Conservation (phyloP, 129 eudicot genomes). For the Helianthus tuberosus region DNA sequence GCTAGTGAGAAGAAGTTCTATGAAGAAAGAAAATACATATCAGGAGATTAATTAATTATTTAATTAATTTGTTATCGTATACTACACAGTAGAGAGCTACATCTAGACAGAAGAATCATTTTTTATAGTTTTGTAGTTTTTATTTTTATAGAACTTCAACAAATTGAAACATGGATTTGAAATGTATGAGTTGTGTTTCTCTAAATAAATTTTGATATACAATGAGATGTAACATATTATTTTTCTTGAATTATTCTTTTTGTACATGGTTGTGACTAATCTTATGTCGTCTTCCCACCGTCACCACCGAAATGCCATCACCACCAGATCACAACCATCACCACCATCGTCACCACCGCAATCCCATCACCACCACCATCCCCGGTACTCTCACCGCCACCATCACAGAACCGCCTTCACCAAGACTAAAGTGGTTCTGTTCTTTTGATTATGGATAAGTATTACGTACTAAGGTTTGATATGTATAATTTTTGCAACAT, state of each 20-base stretch:
- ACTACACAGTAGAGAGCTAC: constrained; percentile 19
- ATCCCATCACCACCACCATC: too few relatives aligned
- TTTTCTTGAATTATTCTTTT: constrained; percentile 9
- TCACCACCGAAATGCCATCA: too few relatives aligned
- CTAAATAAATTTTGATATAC: constrained; percentile 28
- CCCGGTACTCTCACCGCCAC: too few relatives aligned
- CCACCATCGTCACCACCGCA: too few relatives aligned
- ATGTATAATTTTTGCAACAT: too few relatives aligned
- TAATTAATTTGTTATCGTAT: constrained; percentile 5
- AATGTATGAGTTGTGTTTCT: constrained; percentile 7
- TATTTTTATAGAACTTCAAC: constrained; percentile 21
- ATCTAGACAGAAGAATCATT: constrained; percentile 21
- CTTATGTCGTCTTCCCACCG: too few relatives aligned
- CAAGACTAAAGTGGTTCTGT: too few relatives aligned
- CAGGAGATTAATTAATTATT: constrained; percentile 45
- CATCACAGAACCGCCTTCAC: too few relatives aligned
- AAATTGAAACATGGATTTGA: constrained; percentile 6
- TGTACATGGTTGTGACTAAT: constrained; percentile 13
- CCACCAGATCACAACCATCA: too few relatives aligned
- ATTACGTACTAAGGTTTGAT: too few relatives aligned
- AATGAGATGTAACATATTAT: constrained; percentile 8
- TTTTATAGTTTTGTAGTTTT: constrained; percentile 20
- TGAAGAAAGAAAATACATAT: constrained; percentile 57
- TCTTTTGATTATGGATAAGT: too few relatives aligned
- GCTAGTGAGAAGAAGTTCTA: constrained; percentile 87